Base-by-base conservation (phyloP, 768 basidiomycete genomes). In the Xanthoconium stramineum region DNA sequence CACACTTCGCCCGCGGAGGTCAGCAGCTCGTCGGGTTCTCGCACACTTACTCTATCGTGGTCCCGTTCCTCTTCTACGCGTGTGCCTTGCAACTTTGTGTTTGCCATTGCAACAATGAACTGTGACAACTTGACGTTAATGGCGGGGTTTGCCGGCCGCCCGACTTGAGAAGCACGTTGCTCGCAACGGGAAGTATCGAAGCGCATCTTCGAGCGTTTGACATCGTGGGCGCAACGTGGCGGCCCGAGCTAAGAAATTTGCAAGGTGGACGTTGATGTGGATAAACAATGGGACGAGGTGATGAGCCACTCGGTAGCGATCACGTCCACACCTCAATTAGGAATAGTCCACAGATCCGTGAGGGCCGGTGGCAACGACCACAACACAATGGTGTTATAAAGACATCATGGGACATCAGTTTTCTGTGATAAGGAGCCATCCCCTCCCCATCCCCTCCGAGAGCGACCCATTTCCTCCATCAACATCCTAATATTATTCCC, bases 281-380 rank as follows among this genome's bases (percentile, higher is more conserved):
- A 46, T 9, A 44, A 50, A 67, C 62, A 65, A 67, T 52, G 43
- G 53, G 30, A 19, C 40, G 24, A 13, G 29, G 19, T 52, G 47
- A 56, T 50, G 61, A 54, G 56, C 62, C 69, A 67, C 69, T 61
- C 65, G 61, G 60, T 30, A 52, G 49, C 55, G 48, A 47, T 57
- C 43, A 37, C 32, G 48, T 56, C 62, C 59, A 59, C 56, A 51
- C 33, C 44, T 49, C 39, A 11, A 28, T 49, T n/a, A 8, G 51
- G 58, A 47, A 37, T 24, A 33, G 35, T 28, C 50, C 62, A 56
- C 53, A 49, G 14, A 38, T 50, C 50, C 35, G 29, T 32, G 28
- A 33, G 28, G 30, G 24, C 20, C 39, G 38, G 30, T 50, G 51
- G 38, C 52, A 50, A 56, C 45, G 48, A 58, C 62, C 60, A 65